A percentile compares a stretch with the other conserved stretches of the same genome.
These are phyloP conservation scores for Circinella umbellata DNA, from an alignment of 371 early-diverging fungal genomes.

Conservation along the genomic window DNA sequence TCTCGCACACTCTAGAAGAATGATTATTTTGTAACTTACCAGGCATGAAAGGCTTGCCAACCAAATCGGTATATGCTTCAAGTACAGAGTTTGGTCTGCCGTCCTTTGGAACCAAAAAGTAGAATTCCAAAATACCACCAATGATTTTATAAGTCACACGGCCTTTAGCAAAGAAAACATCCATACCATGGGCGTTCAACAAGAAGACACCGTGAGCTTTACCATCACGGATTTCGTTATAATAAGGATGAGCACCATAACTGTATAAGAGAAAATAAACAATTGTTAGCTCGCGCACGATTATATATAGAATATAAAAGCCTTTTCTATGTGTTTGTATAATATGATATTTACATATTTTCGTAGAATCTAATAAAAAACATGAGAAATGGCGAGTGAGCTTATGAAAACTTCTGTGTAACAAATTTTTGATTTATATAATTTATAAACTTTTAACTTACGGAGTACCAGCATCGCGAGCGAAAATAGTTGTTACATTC, in stretches of 20 bases:
- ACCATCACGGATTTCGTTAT: constrained; percentile 69
- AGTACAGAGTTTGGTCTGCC: constrained; percentile 58
- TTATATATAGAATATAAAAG: no score
- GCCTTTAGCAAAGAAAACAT: constrained; percentile 57
- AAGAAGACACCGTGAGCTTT: constrained; percentile 63
- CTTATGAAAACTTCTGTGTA: not conserved
- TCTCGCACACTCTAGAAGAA: not conserved
- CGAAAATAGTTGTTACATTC: constrained; percentile 55
- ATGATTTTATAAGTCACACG: constrained; percentile 60
- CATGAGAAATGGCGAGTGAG: not conserved
- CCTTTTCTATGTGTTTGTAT: no score
- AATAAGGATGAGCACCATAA: constrained; percentile 76
- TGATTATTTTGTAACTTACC: constrained; percentile 16
- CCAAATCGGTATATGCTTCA: constrained; percentile 68
- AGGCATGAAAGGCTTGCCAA: constrained; percentile 70
- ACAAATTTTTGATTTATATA: not conserved
- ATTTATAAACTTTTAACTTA: constrained; percentile 18
- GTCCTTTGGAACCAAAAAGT: constrained; percentile 62
- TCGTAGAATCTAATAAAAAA: constrained; percentile 32
- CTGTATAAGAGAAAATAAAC: not conserved
- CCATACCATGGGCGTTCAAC: constrained; percentile 77
- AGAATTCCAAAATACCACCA: constrained; percentile 71
- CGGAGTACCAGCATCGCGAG: constrained; percentile 61
- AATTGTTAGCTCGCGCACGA: no score
- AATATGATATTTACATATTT: constrained; percentile 36